phyloP scores from a whole-genome alignment of 2,329 filamentous ascomycete species.

The Cryphonectria carpinicola region DNA sequence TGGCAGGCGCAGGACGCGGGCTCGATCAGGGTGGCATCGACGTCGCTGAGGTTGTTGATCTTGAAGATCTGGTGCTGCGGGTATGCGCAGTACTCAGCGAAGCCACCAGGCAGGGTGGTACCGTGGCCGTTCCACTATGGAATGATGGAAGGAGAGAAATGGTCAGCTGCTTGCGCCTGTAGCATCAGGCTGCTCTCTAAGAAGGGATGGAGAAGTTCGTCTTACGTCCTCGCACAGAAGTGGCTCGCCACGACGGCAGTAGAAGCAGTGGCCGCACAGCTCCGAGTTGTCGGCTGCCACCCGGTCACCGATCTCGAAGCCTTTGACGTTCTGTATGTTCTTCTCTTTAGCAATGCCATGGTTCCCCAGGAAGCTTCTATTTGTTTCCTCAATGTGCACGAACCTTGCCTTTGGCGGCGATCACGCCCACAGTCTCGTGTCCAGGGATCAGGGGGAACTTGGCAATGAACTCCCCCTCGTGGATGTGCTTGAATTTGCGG shows the following conservation, averaged over 20 bases:
- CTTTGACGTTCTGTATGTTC: slow-evolving; percentile 54
- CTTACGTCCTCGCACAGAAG: slow-evolving; percentile 66
- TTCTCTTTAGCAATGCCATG: background rate
- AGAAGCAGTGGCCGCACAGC: slow-evolving; percentile 73
- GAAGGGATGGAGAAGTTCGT: background rate
- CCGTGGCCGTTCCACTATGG: slow-evolving; percentile 66
- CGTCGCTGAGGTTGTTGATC: slow-evolving; percentile 66
- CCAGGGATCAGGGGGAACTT: slow-evolving; percentile 70
- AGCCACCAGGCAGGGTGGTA: slow-evolving; percentile 71
- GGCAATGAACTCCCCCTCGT: slow-evolving; percentile 69
- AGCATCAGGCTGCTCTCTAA: background rate
- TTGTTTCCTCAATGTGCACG: background rate
- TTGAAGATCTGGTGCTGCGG: slow-evolving; percentile 63
- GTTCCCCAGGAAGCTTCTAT: background rate
- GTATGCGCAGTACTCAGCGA: slow-evolving; percentile 69
- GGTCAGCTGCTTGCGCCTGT: slow-evolving; percentile 1
- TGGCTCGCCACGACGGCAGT: slow-evolving; percentile 70
- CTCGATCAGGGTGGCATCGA: slow-evolving; percentile 73
- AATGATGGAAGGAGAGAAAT: background rate
- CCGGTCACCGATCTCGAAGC: slow-evolving; percentile 64
- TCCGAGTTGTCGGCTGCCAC: slow-evolving; percentile 68
- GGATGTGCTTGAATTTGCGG: slow-evolving; percentile 52
- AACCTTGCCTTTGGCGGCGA: slow-evolving; percentile 57
- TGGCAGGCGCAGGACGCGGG: slow-evolving; percentile 74
- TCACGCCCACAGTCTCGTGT: slow-evolving; percentile 69